Evolutionary conservation across 768 basidiomycete genomes (phyloP).

Genomic region (Boletus sp.): DNA sequence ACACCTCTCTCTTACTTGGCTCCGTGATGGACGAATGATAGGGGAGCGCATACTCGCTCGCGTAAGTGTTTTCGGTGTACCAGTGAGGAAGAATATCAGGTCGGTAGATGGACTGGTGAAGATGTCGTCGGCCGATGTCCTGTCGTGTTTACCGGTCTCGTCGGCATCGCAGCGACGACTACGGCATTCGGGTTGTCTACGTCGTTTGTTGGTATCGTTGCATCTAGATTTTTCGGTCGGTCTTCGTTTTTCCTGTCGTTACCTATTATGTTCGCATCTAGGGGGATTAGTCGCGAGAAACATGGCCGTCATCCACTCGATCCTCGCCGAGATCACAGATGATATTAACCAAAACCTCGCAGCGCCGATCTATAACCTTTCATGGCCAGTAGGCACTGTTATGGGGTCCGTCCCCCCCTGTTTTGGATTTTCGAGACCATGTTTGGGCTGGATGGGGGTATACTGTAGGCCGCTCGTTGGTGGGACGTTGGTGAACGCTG

Average conservation of each 20-base stretch:
- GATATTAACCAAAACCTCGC: constrained; percentile 57
- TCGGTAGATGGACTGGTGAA: constrained; percentile 12
- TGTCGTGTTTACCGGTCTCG: constrained; percentile 50
- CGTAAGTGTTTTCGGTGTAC: constrained; percentile 58
- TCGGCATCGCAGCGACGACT: constrained; percentile 55
- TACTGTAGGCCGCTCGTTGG: constrained; percentile 19
- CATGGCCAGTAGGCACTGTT: constrained; percentile 57
- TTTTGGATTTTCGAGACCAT: too few relatives aligned
- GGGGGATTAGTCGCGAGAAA: constrained; percentile 65
- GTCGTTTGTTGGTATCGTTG: constrained; percentile 45
- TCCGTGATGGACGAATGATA: constrained; percentile 19
- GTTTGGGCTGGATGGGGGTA: background rate
- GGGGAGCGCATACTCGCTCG: constrained; percentile 62
- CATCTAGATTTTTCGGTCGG: constrained; percentile 51
- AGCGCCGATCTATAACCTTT: constrained; percentile 55
- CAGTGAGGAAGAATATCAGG: constrained; percentile 46
- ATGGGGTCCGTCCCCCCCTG: too few relatives aligned
- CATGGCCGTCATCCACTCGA: constrained; percentile 59
- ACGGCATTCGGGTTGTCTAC: constrained; percentile 56
- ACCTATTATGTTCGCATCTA: constrained; percentile 12
- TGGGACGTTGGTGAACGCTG: constrained; percentile 19
- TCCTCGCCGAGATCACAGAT: too few relatives aligned
- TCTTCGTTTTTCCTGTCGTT: background rate
- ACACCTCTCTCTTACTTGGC: background rate
- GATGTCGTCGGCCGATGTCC: constrained; percentile 61